These are phyloP conservation scores for Erythrobasidium hasegawianum DNA, from an alignment of 1,284 basidiomycete genomes.

Conservation along the genomic window DNA sequence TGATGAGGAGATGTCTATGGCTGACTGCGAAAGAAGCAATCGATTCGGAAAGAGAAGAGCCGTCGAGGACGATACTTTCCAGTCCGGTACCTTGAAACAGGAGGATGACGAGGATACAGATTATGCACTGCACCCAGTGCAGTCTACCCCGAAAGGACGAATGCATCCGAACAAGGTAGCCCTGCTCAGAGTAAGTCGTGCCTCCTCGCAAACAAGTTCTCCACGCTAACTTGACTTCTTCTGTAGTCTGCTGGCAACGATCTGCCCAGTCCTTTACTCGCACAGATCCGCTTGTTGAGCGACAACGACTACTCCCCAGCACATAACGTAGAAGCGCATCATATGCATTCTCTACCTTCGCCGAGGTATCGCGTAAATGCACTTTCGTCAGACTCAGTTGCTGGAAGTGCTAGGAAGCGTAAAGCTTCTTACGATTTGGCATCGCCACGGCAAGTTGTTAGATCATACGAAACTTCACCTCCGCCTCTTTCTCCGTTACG, in stretches of 20 bases:
- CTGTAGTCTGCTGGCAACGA: slow-evolving; percentile 31
- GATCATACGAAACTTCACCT: slow-evolving; percentile 12
- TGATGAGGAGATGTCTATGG: background rate
- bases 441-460: slow-evolving; percentile 25
- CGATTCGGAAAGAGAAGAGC: background rate
- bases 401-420: slow-evolving; percentile 26
- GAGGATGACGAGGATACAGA: slow-evolving; percentile 19
- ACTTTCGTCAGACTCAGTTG: slow-evolving; percentile 1
- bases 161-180: slow-evolving; percentile 5
- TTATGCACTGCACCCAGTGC: background rate
- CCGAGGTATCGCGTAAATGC: no score
- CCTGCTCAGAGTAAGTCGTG: slow-evolving; percentile 17
- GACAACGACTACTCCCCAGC: slow-evolving; percentile 17
- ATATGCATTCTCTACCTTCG: background rate
- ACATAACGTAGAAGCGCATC: background rate
- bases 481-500: slow-evolving; percentile 3
- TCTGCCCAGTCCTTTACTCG: slow-evolving; percentile 21
- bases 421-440: slow-evolving; percentile 33
- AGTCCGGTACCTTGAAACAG: slow-evolving; percentile 4
- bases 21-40: no score
- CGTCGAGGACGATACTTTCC: background rate
- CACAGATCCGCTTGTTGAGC: slow-evolving; percentile 23
- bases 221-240: background rate
- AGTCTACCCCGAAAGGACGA: slow-evolving; percentile 13
- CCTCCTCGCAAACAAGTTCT: background rate